Conservation (phyloP, 371 early-diverging fungal genomes). For the Mucor circinelloides region DNA sequence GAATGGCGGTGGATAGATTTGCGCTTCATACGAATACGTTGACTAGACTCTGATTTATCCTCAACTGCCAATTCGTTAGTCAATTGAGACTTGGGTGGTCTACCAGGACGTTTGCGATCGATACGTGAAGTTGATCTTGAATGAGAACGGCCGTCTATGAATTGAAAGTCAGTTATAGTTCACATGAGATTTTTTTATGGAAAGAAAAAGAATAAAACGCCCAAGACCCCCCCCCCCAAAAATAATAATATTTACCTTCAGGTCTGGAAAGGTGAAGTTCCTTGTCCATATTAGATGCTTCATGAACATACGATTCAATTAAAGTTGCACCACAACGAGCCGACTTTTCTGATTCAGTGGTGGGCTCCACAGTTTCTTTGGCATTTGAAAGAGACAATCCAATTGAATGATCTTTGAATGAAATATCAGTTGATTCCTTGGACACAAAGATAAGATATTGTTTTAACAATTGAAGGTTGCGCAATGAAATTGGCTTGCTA, state of each 20-base stretch:
- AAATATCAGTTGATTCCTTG: slow-evolving; percentile 24
- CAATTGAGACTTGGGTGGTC: slow-evolving; percentile 22
- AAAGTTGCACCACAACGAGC: slow-evolving; percentile 28
- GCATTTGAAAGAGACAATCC: neutral
- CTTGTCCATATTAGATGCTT: neutral
- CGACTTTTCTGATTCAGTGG: neutral
- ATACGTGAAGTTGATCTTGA: slow-evolving; percentile 7
- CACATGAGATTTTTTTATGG: slow-evolving; percentile 7
- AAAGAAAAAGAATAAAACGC: slow-evolving; percentile 8
- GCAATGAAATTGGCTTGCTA: slow-evolving; percentile 19
- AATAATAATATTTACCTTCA: slow-evolving; percentile 2
- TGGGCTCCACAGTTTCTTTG: neutral
- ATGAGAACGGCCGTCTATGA: neutral
- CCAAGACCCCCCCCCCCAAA: slow-evolving; percentile 1
- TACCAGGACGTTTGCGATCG: slow-evolving; percentile 24
- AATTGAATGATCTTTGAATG: slow-evolving; percentile 3
- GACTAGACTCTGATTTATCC: slow-evolving; percentile 2
- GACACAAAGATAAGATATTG: slow-evolving; percentile 44
- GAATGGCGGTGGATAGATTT: slow-evolving; percentile 3
- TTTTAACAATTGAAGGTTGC: slow-evolving; percentile 33
- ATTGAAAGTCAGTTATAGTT: slow-evolving; percentile 14
- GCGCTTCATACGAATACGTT: slow-evolving; percentile 2
- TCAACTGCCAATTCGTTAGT: neutral
- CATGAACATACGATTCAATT: slow-evolving; percentile 38
- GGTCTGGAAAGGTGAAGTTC: slow-evolving; percentile 5